phyloP scores from a whole-genome alignment of 2,329 filamentous ascomycete species.

The Alternaria alternata region DNA sequence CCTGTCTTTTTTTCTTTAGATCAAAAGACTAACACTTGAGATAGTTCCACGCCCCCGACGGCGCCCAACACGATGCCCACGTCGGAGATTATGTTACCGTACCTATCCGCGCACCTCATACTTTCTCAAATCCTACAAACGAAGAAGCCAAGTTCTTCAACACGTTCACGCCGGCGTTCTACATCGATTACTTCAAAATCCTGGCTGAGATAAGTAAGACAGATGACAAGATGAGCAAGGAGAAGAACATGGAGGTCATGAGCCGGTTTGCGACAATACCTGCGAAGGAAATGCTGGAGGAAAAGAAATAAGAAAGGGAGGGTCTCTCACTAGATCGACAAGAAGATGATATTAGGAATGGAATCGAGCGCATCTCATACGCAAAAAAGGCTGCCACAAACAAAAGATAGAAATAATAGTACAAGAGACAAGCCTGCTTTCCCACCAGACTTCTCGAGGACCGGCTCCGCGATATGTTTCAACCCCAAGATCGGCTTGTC shows the following conservation, averaged over 20 bases:
- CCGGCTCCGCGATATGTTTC: neutral
- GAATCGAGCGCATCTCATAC: neutral
- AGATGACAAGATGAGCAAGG: slow-evolving; percentile 57
- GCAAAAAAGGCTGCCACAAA: neutral
- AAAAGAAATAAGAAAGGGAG: slow-evolving; percentile 21
- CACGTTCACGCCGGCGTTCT: slow-evolving; percentile 65
- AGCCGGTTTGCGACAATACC: slow-evolving; percentile 60
- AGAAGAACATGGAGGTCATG: slow-evolving; percentile 61
- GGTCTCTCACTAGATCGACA: neutral
- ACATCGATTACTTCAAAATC: slow-evolving; percentile 66
- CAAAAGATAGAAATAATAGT: neutral
- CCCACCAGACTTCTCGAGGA: neutral
- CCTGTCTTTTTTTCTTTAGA: neutral
- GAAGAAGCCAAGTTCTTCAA: slow-evolving; percentile 65
- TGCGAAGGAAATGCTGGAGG: slow-evolving; percentile 50
- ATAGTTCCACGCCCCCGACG: slow-evolving; percentile 60
- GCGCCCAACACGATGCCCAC: slow-evolving; percentile 57
- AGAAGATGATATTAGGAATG: neutral
- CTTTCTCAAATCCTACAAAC: slow-evolving; percentile 64
- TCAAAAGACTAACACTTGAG: neutral
- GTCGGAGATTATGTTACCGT: slow-evolving; percentile 65
- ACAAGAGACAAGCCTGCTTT: neutral
- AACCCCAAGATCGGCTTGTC: neutral
- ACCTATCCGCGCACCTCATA: slow-evolving; percentile 63
- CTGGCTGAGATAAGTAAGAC: slow-evolving; percentile 56